phyloP scores from a whole-genome alignment of 2,329 filamentous ascomycete genomes.

The Hypoxylon sp. region DNA sequence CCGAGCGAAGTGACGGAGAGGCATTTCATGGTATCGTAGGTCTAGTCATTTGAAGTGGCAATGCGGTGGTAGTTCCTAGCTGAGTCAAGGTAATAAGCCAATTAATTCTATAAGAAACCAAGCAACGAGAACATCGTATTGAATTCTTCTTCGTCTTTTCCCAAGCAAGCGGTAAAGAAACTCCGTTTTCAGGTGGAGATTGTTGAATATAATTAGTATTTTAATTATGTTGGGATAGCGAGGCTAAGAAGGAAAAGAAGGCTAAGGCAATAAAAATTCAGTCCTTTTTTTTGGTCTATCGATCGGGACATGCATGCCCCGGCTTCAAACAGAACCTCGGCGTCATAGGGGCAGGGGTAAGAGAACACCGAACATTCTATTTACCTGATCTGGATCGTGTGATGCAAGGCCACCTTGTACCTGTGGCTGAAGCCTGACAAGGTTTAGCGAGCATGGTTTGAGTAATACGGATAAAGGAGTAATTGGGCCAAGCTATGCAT shows the following conservation, averaged over 20 bases:
- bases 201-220: slow-evolving; percentile 33
- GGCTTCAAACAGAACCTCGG: slow-evolving; percentile 31
- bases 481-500: slow-evolving; percentile 3
- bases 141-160: slow-evolving; percentile 13
- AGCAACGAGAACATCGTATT: slow-evolving; percentile 31
- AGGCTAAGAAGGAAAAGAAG: slow-evolving; percentile 7
- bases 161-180: too few relatives aligned
- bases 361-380: slow-evolving; percentile 27
- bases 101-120: slow-evolving; percentile 24
- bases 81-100: slow-evolving; percentile 2
- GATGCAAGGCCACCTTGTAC: too few relatives aligned
- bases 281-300: slow-evolving; percentile 30
- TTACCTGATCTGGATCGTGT: slow-evolving; percentile 16
- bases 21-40: slow-evolving; percentile 51
- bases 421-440: too few relatives aligned
- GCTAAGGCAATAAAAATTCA: slow-evolving; percentile 33
- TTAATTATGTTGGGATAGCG: slow-evolving; percentile 38
- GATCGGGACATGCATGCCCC: slow-evolving; percentile 24
- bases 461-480: background rate
- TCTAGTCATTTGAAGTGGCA: slow-evolving; percentile 31
- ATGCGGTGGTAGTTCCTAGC: slow-evolving; percentile 5
- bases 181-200: slow-evolving; percentile 14
- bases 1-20: slow-evolving; percentile 48
- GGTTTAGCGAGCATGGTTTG: slow-evolving; percentile 10
- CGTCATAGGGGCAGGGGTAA: slow-evolving; percentile 38